These are phyloP conservation scores for sorghum (Sorghum bicolor) DNA, from an alignment of 176 grass and related monocot genomes.

Conservation along the genomic window DNA sequence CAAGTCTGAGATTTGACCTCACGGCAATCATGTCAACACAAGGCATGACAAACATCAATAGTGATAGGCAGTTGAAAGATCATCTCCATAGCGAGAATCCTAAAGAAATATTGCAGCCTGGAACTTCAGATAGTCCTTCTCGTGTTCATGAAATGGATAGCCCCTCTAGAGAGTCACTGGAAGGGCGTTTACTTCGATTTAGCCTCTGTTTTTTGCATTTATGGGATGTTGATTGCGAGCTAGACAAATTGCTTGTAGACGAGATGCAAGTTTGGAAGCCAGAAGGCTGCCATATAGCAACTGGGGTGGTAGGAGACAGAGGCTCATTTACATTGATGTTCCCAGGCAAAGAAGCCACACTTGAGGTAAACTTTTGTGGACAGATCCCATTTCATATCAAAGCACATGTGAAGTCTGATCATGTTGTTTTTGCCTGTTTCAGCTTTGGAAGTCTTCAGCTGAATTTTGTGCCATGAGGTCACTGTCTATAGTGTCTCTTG, in stretches of 20 bases:
- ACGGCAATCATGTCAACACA: constrained; percentile 69
- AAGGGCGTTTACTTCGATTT: constrained; percentile 82
- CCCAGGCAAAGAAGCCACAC: constrained; percentile 76
- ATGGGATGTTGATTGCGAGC: constrained; percentile 79
- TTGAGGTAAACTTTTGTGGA: constrained; percentile 59
- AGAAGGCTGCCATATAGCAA: constrained; percentile 76
- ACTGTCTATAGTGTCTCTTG: constrained; percentile 85
- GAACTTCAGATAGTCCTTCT: constrained; percentile 36
- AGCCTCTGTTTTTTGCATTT: constrained; percentile 97
- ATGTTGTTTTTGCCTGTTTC: constrained; percentile 44
- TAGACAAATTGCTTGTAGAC: constrained; percentile 84
- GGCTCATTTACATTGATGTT: constrained; percentile 84
- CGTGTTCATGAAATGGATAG: constrained; percentile 52
- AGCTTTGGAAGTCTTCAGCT: constrained; percentile 89
- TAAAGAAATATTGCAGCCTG: constrained; percentile 18
- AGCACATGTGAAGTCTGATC: constrained; percentile 19
- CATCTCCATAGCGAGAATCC: constrained; percentile 43
- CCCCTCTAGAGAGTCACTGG: constrained; percentile 73
- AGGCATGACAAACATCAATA: constrained; percentile 34
- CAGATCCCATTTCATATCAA: constrained; percentile 20
- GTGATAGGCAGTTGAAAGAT: constrained; percentile 38
- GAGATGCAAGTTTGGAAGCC: constrained; percentile 97
- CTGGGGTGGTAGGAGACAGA: constrained; percentile 81
- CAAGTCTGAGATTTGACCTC: constrained; percentile 87
- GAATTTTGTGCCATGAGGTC: constrained; percentile 98